Conservation (phyloP, 1,284 basidiomycete genomes). For the Pseudozyma sp. region DNA sequence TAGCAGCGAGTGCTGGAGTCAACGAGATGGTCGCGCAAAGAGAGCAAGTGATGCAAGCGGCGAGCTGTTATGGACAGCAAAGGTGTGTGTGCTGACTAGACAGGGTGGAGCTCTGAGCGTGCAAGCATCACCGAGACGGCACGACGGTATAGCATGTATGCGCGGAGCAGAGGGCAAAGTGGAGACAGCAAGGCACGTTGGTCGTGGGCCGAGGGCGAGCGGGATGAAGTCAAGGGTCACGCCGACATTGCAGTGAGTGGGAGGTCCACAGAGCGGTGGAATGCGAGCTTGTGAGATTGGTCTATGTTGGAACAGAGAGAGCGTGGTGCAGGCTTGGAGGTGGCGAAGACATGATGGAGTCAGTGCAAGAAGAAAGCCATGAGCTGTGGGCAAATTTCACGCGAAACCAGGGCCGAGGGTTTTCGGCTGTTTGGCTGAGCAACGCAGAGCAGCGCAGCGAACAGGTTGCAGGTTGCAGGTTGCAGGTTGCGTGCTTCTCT, state of each 20-base stretch:
- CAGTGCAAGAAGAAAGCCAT: slow-evolving; percentile 2
- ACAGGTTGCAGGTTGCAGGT: slow-evolving; percentile 13
- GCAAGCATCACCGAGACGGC: slow-evolving; percentile 1
- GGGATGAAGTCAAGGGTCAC: neutral
- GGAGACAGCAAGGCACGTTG: slow-evolving; percentile 3
- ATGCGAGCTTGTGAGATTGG: slow-evolving; percentile 1
- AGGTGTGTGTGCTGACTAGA: too few relatives aligned
- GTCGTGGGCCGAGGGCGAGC: slow-evolving; percentile 27
- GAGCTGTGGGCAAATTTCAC: slow-evolving; percentile 6
- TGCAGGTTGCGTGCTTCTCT: too few relatives aligned
- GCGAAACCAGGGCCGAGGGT: slow-evolving; percentile 30
- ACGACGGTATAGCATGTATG: slow-evolving; percentile 7
- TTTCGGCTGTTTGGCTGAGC: slow-evolving; percentile 8
- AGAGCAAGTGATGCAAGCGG: too few relatives aligned
- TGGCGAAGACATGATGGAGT: neutral
- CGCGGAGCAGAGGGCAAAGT: neutral
- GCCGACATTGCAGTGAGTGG: slow-evolving; percentile 1
- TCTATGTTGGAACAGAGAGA: slow-evolving; percentile 1
- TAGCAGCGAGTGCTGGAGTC: too few relatives aligned
- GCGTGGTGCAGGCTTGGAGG: neutral
- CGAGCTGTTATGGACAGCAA: too few relatives aligned
- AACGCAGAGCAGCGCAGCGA: neutral
- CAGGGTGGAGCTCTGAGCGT: neutral
- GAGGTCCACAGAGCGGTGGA: neutral
- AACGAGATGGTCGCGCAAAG: too few relatives aligned